These are phyloP conservation scores for Monosporozyma yasuniensis DNA, from an alignment of 805 yeast species.

Conservation along the genomic window DNA sequence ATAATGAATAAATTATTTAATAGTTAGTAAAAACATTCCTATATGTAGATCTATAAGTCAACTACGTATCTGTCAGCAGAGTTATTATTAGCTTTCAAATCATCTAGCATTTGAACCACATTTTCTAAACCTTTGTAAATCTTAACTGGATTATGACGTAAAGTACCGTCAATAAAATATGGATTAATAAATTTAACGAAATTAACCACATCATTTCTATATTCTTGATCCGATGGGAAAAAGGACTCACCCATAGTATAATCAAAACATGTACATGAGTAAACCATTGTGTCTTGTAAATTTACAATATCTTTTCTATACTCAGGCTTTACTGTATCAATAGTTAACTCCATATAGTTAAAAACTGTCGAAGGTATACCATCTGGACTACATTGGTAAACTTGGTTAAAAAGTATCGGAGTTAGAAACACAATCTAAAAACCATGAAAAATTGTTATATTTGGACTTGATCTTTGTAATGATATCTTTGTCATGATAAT, in stretches of 20 bases:
- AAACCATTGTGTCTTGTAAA: slow-evolving; percentile 29
- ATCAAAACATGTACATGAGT: slow-evolving; percentile 29
- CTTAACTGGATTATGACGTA: slow-evolving; percentile 26
- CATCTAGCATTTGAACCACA: slow-evolving; percentile 15
- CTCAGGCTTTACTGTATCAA: slow-evolving; percentile 17
- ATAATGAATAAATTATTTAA: too few species aligned
- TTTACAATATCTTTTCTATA: slow-evolving; percentile 26
- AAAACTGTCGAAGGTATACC: slow-evolving; percentile 29
- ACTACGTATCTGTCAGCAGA: slow-evolving; percentile 23
- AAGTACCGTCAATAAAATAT: slow-evolving; percentile 13
- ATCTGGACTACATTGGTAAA: slow-evolving; percentile 28
- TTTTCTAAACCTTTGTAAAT: slow-evolving; percentile 25
- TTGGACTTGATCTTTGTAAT: slow-evolving; percentile 32
- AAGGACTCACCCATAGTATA: slow-evolving; percentile 18
- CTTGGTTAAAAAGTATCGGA: slow-evolving; percentile 21
- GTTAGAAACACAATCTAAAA: slow-evolving; percentile 27
- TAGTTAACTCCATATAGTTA: slow-evolving; percentile 19
- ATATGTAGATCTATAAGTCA: too few species aligned
- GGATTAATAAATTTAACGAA: slow-evolving; percentile 21
- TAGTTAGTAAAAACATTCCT: too few species aligned
- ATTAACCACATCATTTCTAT: slow-evolving; percentile 14
- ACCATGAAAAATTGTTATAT: slow-evolving; percentile 21
- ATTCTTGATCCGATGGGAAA: slow-evolving; percentile 16
- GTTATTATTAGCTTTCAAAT: slow-evolving; percentile 16
- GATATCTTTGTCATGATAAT: slow-evolving; percentile 38